Conservation (phyloP, 2,329 filamentous ascomycete species). For the Verticillium zaregamsianum region DNA sequence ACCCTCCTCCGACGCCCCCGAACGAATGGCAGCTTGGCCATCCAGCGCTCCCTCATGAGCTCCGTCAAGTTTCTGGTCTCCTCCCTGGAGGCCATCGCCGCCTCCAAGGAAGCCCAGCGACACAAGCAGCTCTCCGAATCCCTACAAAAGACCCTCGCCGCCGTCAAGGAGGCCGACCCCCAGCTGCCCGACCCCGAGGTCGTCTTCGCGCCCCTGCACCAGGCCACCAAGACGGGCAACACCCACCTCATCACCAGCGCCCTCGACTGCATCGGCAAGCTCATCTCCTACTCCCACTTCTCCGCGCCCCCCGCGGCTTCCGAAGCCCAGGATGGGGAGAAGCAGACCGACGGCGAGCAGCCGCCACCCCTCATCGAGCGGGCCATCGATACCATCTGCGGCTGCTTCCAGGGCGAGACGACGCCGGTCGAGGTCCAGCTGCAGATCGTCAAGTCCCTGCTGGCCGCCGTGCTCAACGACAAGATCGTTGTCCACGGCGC, state of each 20-base stretch:
- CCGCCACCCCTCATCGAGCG: slow-evolving; percentile 80
- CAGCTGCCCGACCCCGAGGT: slow-evolving; percentile 84
- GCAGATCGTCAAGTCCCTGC: slow-evolving; percentile 94
- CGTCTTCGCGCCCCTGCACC: slow-evolving; percentile 84
- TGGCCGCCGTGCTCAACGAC: slow-evolving; percentile 94
- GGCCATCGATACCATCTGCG: slow-evolving; percentile 98
- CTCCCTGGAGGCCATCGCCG: slow-evolving; percentile 85
- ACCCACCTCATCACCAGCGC: slow-evolving; percentile 83
- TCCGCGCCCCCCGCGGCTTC: slow-evolving; percentile 51
- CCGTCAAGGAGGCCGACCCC: slow-evolving; percentile 80
- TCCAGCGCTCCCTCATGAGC: slow-evolving; percentile 64
- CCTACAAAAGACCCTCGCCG: slow-evolving; percentile 74
- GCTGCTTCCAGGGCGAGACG: slow-evolving; percentile 96
- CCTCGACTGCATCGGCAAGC: slow-evolving; percentile 96
- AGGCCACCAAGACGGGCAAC: slow-evolving; percentile 83
- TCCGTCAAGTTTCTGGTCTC: slow-evolving; percentile 95
- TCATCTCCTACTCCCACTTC: slow-evolving; percentile 98
- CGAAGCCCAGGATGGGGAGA: slow-evolving; percentile 23
- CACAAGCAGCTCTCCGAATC: slow-evolving; percentile 81
- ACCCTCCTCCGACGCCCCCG: background rate
- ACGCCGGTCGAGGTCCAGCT: slow-evolving; percentile 90
- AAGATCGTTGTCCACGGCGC: slow-evolving; percentile 98
- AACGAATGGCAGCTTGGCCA: slow-evolving; percentile 41
- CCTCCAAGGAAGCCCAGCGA: slow-evolving; percentile 85
- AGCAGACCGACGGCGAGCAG: slow-evolving; percentile 21